Evolutionary conservation across 495 filamentous ascomycete genomes (phyloP), one percentile per base, ranked within the genome.

Genomic region (Rostrohypoxylon terebratum): DNA sequence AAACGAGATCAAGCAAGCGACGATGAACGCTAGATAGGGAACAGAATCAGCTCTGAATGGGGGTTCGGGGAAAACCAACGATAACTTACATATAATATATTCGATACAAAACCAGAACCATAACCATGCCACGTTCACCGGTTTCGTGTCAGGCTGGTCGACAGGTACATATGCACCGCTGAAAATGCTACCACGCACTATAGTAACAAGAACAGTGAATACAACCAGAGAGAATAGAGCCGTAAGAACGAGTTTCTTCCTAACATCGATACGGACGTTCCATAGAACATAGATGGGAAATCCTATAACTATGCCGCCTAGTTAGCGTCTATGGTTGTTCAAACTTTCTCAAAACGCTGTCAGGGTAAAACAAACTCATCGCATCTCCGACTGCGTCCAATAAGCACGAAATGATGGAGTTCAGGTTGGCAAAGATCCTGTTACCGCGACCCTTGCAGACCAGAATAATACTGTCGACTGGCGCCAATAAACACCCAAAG

Each of bases 251-350:
- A 78, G 4, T 51, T 79, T 80, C 61, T 77, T 60, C 14, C 73
- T 68, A 4, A 64, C 18, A 18, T 44, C 68, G 31, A 79, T 70
- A 1, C 47, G 57, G 0, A 63, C 48, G 6, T 62, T 65, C 75
- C 75, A 78, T 9, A 79, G 60, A 10, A 80, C 63, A 8, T 45
- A 40, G 14, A 75, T 48, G 1, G 78, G 78, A 16, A 80, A 74
- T 21, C 53, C 57, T 11, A 78, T 58, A 34, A 80, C 73, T 77
- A 42, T 20, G 25, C 3, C 11, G 7, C 23, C 1, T 50, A 23
- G 7, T 50, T 50, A 50, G 20, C 23, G 13, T 23, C 10, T n/a
- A n/a, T n/a, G 6, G 2, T 45, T 8, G 8, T 13, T n/a, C 42
- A 20, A 6, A 3, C 4, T 48, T 23, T 0, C 20, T 21, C 16